Conservation (phyloP, 352 stramenopile genomes). For the Pythium diclinum region DNA sequence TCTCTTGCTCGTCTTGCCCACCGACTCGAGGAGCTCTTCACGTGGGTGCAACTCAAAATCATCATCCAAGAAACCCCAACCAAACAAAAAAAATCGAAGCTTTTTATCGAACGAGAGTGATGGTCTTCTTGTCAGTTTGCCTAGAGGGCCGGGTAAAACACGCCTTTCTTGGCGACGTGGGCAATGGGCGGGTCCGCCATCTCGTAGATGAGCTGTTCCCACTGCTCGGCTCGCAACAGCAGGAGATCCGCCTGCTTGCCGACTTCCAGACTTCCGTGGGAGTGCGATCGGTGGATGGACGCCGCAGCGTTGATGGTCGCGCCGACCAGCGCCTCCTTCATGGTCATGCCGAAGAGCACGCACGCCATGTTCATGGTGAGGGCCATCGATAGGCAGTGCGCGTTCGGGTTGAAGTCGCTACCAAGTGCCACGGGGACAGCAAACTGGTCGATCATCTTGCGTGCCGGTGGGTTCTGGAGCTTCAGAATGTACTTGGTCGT, state of each 20-base stretch:
- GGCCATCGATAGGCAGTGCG: constrained; percentile 83
- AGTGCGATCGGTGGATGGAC: constrained; percentile 71
- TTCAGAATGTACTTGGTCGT: constrained; percentile 86
- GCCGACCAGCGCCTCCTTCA: constrained; percentile 80
- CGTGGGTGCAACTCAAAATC: background rate
- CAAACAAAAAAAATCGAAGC: constrained; percentile 3
- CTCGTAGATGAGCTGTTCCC: constrained; percentile 86
- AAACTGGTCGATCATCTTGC: constrained; percentile 60
- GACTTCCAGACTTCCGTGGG: constrained; percentile 74
- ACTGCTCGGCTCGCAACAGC: constrained; percentile 62
- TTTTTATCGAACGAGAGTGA: background rate
- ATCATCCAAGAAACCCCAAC: background rate
- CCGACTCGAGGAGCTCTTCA: background rate
- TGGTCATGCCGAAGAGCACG: constrained; percentile 81
- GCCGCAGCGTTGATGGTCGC: constrained; percentile 81
- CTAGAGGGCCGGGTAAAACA: constrained; percentile 22
- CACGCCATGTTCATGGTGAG: constrained; percentile 88
- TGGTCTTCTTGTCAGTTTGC: background rate
- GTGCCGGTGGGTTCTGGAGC: constrained; percentile 61
- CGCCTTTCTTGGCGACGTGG: constrained; percentile 74
- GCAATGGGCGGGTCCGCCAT: constrained; percentile 78
- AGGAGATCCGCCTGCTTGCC: constrained; percentile 75
- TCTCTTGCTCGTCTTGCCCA: too few species aligned
- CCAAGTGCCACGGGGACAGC: constrained; percentile 71
- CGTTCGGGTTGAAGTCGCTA: constrained; percentile 86